Evolutionary conservation across 495 filamentous ascomycete genomes (phyloP).

Genomic region (Podospora appendiculata): DNA sequence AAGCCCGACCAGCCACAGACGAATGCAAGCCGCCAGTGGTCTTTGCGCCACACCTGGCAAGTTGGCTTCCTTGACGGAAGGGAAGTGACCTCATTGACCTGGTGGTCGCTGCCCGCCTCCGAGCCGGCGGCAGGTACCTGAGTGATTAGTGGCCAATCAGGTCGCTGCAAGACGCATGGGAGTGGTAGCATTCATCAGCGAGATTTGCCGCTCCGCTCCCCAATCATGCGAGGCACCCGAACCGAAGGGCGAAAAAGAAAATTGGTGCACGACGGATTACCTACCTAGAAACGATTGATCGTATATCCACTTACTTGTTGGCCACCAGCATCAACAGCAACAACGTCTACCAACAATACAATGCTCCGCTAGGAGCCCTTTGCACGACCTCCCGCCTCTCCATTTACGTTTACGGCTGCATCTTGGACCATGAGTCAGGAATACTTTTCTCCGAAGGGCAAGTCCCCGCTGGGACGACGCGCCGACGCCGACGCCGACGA

Average conservation of each 20-base stretch:
- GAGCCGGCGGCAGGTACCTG: not conserved
- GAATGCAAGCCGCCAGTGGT: not conserved
- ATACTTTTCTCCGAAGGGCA: conserved; percentile 45
- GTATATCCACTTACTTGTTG: too few relatives aligned
- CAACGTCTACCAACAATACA: not conserved
- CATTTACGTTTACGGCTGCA: conserved; percentile 1
- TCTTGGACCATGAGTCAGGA: conserved; percentile 64
- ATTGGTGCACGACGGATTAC: too few relatives aligned
- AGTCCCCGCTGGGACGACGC: conserved; percentile 17
- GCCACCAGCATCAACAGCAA: too few relatives aligned
- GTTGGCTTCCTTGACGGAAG: not conserved
- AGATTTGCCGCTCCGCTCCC: conserved; percentile 13
- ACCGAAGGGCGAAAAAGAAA: not conserved
- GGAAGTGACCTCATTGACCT: not conserved
- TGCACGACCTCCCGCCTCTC: not conserved
- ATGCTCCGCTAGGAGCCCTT: not conserved
- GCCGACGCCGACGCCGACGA: conserved; percentile 15
- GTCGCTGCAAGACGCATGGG: too few relatives aligned
- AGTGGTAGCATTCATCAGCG: not conserved
- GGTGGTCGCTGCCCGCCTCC: not conserved
- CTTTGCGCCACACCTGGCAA: not conserved
- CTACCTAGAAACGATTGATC: too few relatives aligned
- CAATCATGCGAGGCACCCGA: conserved; percentile 15
- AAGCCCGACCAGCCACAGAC: not conserved
- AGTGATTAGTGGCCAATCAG: too few relatives aligned